phyloP scores from a whole-genome alignment of 768 basidiomycete species.

The Tylopilus subfusipes region DNA sequence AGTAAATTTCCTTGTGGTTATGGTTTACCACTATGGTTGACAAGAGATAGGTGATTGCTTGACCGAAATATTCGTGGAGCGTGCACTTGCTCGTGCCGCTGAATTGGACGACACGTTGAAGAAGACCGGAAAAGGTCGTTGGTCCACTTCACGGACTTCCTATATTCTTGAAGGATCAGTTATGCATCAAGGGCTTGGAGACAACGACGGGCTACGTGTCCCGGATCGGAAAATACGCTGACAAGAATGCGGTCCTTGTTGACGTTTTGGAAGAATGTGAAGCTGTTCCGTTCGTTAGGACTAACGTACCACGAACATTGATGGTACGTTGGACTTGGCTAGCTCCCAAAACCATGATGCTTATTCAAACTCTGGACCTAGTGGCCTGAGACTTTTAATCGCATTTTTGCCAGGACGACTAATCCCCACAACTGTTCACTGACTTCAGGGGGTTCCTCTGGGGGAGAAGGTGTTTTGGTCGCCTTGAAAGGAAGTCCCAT shows the following conservation, averaged over 20 bases:
- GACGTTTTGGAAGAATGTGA: slow-evolving; percentile 66
- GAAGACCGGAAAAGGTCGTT: slow-evolving; percentile 57
- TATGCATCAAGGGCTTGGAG: slow-evolving; percentile 65
- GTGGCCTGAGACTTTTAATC: slow-evolving; percentile 79
- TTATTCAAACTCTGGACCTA: slow-evolving; percentile 22
- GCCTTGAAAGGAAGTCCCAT: slow-evolving; percentile 43
- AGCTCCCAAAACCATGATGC: background rate
- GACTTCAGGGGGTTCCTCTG: slow-evolving; percentile 78
- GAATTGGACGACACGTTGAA: slow-evolving; percentile 62
- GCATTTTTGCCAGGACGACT: slow-evolving; percentile 72
- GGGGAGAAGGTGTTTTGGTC: slow-evolving; percentile 80
- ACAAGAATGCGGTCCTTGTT: slow-evolving; percentile 58
- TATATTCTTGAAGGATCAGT: slow-evolving; percentile 72
- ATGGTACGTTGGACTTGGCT: slow-evolving; percentile 44
- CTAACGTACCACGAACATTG: slow-evolving; percentile 72
- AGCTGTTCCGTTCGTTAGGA: slow-evolving; percentile 68
- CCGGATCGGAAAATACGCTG: slow-evolving; percentile 60
- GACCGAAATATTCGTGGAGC: slow-evolving; percentile 77
- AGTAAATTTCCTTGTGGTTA: slow-evolving; percentile 33
- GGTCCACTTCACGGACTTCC: slow-evolving; percentile 78
- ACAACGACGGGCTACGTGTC: slow-evolving; percentile 74
- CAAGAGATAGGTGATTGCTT: slow-evolving; percentile 60
- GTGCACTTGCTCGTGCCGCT: slow-evolving; percentile 59
- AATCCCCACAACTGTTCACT: slow-evolving; percentile 74
- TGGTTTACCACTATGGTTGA: background rate